Evolutionary conservation across 2,329 filamentous ascomycete genomes (phyloP), one percentile per base, ranked within the genome.

Genomic region (Penicillium sp.): DNA sequence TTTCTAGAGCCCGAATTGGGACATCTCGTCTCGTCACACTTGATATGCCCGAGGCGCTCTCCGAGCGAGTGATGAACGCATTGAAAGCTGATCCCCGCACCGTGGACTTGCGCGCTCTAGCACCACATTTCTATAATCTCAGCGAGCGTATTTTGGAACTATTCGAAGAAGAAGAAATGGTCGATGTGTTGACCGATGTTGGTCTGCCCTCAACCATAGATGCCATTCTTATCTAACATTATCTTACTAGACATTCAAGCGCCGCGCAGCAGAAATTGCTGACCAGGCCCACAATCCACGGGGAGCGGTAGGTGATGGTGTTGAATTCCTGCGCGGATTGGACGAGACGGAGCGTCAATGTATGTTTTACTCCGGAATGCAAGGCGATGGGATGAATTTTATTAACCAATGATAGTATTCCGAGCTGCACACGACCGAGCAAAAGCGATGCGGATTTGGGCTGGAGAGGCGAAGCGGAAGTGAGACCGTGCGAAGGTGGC

Each of bases 241-340:
- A n/a, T 19, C 14, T 24, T n/a, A 41, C 52, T 41, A 89, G 79
- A 92, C 91, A 0, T 98, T 96, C 75, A 91, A 93, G 63, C 82
- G 85, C 49, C 83, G 95, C 48, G 90, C 92, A 1, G 83, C 86
- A 1, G 91, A 96, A 61, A 90, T 98, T 50, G 90, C 90, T 6
- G 85, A 98, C 70, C 91, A 96, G 71, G 93, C 93, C 2, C 86
- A 93, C 64, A 96, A 96, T 75, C 89, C 89, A 3, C 86, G 88
- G 10, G 88, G 89, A 14, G 88, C 88, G 11, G 76, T 85, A 41
- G 82, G 83, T 3, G 84, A 86, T 48, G 79, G 87, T 2, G 87
- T 87, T 56, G 93, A 97, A 64, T 98, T 98, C 67, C 79, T 97
- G 66, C 82, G 90, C 29, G 92, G 93, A 0, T 75, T 99, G 55